Conservation (phyloP, 306 rosid species). For the Senna tora region DNA sequence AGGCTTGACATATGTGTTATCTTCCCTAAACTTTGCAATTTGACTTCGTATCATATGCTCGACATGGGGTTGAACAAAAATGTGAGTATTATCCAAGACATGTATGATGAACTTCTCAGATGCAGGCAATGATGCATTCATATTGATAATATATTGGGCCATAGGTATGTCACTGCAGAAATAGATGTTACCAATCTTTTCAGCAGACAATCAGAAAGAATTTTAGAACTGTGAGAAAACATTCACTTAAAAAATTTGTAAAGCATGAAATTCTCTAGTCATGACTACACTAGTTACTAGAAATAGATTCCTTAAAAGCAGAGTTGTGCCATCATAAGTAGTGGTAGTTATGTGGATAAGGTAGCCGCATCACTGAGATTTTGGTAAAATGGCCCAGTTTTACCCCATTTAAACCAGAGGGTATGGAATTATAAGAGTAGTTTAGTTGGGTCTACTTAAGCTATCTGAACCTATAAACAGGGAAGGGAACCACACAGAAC, state of each 20-base stretch:
- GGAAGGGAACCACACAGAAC: not conserved
- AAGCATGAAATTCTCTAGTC: not conserved
- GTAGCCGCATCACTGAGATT: not conserved
- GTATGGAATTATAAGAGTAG: not conserved
- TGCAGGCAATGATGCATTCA: slow-evolving; percentile 70
- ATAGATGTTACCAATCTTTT: slow-evolving; percentile 11
- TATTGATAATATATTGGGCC: slow-evolving; percentile 89
- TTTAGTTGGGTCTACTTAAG: not conserved
- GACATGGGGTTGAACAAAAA: slow-evolving; percentile 86
- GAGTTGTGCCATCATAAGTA: not conserved
- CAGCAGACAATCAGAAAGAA: not conserved
- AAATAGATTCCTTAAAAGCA: not conserved
- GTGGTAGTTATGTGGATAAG: not conserved
- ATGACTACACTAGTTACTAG: not conserved
- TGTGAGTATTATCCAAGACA: slow-evolving; percentile 74
- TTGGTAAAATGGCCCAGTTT: not conserved
- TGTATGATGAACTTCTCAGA: slow-evolving; percentile 82
- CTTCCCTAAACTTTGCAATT: slow-evolving; percentile 84
- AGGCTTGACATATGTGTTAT: slow-evolving; percentile 87
- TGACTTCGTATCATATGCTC: slow-evolving; percentile 76
- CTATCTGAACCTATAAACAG: not conserved
- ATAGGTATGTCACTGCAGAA: slow-evolving; percentile 87
- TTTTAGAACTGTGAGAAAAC: not conserved
- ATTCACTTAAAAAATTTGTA: not conserved
- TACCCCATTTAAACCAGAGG: not conserved